Conservation (phyloP, 2,329 filamentous ascomycete species). For the Harringtonia lauricola region DNA sequence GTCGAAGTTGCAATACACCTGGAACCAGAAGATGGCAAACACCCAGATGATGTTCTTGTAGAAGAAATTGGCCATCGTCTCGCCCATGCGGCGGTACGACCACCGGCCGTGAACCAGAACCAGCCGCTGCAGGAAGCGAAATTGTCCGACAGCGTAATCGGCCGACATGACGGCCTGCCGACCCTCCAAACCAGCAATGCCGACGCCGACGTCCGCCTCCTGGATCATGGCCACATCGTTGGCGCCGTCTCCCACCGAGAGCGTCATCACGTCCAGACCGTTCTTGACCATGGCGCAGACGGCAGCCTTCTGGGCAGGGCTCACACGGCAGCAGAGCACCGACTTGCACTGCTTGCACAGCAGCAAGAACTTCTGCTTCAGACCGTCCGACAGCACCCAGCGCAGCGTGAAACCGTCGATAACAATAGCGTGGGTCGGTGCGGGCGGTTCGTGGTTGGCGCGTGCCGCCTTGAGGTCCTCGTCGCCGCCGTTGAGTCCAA, state of each 20-base stretch:
- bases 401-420: conserved; percentile 93
- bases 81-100: conserved; percentile 89
- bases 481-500: conserved; percentile 73
- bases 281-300: conserved; percentile 93
- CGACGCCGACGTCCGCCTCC: conserved; percentile 91
- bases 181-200: conserved; percentile 87
- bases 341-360: conserved; percentile 96
- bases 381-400: conserved; percentile 66
- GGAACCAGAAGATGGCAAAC: conserved; percentile 93
- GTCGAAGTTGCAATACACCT: conserved; percentile 91
- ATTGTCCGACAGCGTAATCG: conserved; percentile 91
- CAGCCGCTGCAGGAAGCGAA: conserved; percentile 75
- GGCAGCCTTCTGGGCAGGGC: conserved; percentile 92
- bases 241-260: conserved; percentile 86
- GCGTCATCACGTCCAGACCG: conserved; percentile 89
- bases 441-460: conserved; percentile 75
- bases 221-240: conserved; percentile 98
- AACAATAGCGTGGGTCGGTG: conserved; percentile 80
- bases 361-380: conserved; percentile 88
- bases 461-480: conserved; percentile 72
- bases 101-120: conserved; percentile 86
- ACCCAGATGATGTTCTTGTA: conserved; percentile 99
- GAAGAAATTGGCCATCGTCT: conserved; percentile 97
- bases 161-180: conserved; percentile 92
- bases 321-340: conserved; percentile 94